These are phyloP conservation scores for Paxillus ammoniavirescens DNA, from an alignment of 768 basidiomycete genomes.

Conservation along the genomic window DNA sequence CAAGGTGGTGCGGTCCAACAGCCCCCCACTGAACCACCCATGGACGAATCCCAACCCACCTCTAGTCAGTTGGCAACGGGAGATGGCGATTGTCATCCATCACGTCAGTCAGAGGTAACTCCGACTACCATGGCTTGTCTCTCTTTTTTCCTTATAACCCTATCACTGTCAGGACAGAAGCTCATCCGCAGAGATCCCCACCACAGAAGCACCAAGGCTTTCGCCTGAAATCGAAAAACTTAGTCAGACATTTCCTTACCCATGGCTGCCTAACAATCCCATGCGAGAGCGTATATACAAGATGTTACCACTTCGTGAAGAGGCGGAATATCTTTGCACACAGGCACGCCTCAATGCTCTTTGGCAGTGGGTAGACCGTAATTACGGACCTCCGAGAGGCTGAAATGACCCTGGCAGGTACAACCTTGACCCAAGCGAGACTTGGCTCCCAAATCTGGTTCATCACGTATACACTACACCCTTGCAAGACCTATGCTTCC, in stretches of 20 bases:
- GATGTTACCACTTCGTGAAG: slow-evolving; percentile 56
- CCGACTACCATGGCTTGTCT: neutral
- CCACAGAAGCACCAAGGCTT: slow-evolving; percentile 17
- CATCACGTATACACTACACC: slow-evolving; percentile 66
- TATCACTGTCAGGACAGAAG: slow-evolving; percentile 19
- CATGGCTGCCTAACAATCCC: slow-evolving; percentile 61
- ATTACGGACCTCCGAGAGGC: neutral
- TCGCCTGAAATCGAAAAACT: slow-evolving; percentile 43
- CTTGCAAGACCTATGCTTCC: slow-evolving; percentile 59
- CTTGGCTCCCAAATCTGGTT: slow-evolving; percentile 65
- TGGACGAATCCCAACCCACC: slow-evolving; percentile 10
- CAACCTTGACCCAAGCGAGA: slow-evolving; percentile 68
- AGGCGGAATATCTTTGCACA: slow-evolving; percentile 59
- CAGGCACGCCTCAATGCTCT: slow-evolving; percentile 66
- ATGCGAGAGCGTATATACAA: slow-evolving; percentile 64
- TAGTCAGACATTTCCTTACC: slow-evolving; percentile 68
- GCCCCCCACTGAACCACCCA: slow-evolving; percentile 1
- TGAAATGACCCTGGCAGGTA: slow-evolving; percentile 40
- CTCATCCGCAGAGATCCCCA: slow-evolving; percentile 23
- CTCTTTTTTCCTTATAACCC: neutral
- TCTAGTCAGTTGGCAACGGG: slow-evolving; percentile 8
- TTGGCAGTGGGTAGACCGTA: slow-evolving; percentile 58
- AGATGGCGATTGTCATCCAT: slow-evolving; percentile 10
- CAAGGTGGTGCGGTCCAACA: slow-evolving; percentile 21
- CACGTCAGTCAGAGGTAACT: slow-evolving; percentile 26